Evolutionary conservation across 805 yeast genomes (phyloP), one percentile per base, ranked within the genome.

Genomic region (baker's yeast (Saccharomyces cerevisiae)): DNA sequence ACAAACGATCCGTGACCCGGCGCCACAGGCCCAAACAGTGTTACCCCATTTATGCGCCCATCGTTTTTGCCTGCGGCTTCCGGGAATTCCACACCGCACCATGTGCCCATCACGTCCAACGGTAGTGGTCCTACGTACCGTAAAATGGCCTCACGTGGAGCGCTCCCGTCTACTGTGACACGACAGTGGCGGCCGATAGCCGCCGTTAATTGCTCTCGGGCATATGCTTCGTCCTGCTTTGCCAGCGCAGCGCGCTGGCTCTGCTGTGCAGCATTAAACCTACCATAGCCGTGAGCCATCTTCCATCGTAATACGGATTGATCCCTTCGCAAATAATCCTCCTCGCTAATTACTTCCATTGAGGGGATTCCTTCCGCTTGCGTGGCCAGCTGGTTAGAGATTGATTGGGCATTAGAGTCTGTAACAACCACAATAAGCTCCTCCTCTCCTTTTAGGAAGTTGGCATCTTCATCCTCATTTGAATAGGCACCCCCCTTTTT

Each of bases 31-130:
- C 75, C 71, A 64, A 92, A 91, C 58, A 87, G 78, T 36, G 75
- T 62, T 0, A 60, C 66, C 0, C 88, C 90, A 36, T 82, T 80
- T 43, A 89, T 72, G 22, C 81, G 70, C 0, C 98, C 98, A 64
- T 89, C 81, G 63, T 91, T 89, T 67, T 86, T 89, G 4, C 98
- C 98, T 6, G 79, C 78, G 0, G 97, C 92, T 60, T 87, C 89
- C 61, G 87, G 94, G 53, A 90, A 83, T 61, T 84, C 87, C 3
- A 92, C 79, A 0, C 97, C 98, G 30, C 87, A 78, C 97, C 97
- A 92, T 1, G 70, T 59, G 21, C 73, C 78, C 2, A 75, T 77
- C 27, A 59, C 58, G 13, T 66, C 66, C 43, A 78, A 82, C 0
- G 80, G 75, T 1, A 92, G 81, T 43, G 69, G 70, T 2, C 98